A percentile compares a stretch with the other conserved stretches of the same genome.
phyloP scores from a whole-genome alignment of 129 eudicot species.

The Flaveria linearis region DNA sequence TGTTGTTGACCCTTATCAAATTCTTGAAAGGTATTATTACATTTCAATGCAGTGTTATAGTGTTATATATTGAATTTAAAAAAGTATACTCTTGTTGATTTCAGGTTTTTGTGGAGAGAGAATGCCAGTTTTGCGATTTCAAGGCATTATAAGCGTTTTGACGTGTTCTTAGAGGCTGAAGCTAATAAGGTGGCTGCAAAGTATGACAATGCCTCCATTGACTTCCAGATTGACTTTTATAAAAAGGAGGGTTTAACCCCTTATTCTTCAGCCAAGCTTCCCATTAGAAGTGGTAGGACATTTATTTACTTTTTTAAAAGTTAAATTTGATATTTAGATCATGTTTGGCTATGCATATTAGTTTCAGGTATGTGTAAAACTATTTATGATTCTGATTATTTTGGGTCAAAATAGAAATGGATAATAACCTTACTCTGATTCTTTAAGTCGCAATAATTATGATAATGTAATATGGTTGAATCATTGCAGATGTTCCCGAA shows the following conservation, averaged over 20 bases:
- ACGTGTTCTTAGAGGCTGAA: constrained; percentile 84
- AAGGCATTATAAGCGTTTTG: constrained; percentile 84
- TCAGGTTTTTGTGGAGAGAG: constrained; percentile 90
- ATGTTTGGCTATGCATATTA: background rate
- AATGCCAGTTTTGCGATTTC: constrained; percentile 93
- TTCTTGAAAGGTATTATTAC: constrained; percentile 65
- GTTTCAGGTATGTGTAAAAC: background rate
- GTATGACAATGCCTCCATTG: constrained; percentile 80
- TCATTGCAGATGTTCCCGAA: constrained; percentile 81
- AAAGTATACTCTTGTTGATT: background rate
- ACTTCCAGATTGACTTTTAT: constrained; percentile 80
- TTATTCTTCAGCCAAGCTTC: constrained; percentile 73
- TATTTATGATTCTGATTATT: background rate
- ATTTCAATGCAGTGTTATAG: constrained; percentile 14
- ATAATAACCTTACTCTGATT: background rate
- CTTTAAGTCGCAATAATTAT: background rate
- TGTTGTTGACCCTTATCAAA: constrained; percentile 80
- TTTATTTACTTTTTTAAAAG: background rate
- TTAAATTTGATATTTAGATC: background rate
- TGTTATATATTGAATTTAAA: background rate
- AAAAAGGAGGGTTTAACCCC: constrained; percentile 87
- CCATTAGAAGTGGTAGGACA: constrained; percentile 77
- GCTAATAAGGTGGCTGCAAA: constrained; percentile 87
- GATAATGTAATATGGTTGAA: background rate
- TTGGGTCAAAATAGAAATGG: constrained; percentile 11